Conservation (phyloP, 2,329 filamentous ascomycete genomes). For the Whalleya microplaca region DNA sequence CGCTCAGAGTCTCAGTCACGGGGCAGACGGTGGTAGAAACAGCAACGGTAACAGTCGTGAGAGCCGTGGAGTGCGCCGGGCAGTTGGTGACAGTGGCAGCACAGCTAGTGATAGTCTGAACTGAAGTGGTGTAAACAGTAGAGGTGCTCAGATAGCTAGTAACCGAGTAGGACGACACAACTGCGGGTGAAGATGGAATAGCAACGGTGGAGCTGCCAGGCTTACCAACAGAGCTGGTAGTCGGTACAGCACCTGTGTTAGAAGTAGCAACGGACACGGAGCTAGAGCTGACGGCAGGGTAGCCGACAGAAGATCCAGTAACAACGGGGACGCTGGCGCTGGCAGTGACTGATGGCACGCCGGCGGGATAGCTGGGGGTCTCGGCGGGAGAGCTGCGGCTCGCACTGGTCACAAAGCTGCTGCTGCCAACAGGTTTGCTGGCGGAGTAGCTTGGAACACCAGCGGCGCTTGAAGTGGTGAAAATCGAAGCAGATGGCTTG, state of each 20-base stretch:
- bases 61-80: conserved; percentile 45
- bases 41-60: conserved; percentile 58
- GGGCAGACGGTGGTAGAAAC: conserved; percentile 65
- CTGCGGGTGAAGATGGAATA: conserved; percentile 17
- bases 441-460: conserved; percentile 9
- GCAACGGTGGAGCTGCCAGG: conserved; percentile 18
- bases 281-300: background rate
- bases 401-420: background rate
- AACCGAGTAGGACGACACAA: conserved; percentile 34
- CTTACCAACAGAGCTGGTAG: conserved; percentile 8
- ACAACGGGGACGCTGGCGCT: conserved; percentile 4
- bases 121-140: conserved; percentile 54
- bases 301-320: conserved; percentile 17
- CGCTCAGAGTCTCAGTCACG: conserved; percentile 55
- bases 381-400: conserved; percentile 6
- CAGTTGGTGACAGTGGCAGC: conserved; percentile 56
- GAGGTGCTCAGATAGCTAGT: conserved; percentile 50
- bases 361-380: conserved; percentile 2
- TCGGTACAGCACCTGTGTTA: conserved; percentile 7
- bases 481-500: conserved; percentile 17
- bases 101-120: conserved; percentile 57
- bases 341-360: background rate
- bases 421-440: background rate
- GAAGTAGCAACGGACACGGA: conserved; percentile 18
- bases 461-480: conserved; percentile 8